A percentile compares a stretch with the other conserved stretches of the same genome.
Conservation (phyloP, 257 asterid species). For the Nicotiana otophora region DNA sequence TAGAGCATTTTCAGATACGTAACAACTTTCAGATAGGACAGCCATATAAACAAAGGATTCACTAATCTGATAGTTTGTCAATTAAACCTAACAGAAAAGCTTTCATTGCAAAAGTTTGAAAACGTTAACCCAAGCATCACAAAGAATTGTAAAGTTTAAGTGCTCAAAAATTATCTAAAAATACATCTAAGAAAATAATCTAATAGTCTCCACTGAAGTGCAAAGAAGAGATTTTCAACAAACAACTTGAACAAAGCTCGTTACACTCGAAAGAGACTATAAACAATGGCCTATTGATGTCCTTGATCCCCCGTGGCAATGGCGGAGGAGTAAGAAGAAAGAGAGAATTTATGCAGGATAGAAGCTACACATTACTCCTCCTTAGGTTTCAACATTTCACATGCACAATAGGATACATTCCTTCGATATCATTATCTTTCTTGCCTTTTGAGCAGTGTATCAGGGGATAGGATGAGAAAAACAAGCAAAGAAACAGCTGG, state of each 20-base stretch:
- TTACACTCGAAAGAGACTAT: neutral
- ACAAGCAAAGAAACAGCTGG: neutral
- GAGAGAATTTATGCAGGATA: neutral
- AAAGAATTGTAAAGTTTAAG: neutral
- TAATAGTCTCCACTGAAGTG: neutral
- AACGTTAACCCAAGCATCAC: neutral
- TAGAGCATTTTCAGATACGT: too few relatives aligned
- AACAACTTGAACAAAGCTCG: neutral
- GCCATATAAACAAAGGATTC: neutral
- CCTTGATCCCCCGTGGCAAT: conserved; percentile 83
- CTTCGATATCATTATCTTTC: neutral
- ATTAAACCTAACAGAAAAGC: neutral
- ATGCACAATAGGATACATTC: neutral
- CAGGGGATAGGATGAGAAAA: neutral
- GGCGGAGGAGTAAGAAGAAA: conserved; percentile 43
- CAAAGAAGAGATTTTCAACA: neutral
- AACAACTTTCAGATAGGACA: neutral
- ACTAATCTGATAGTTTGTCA: too few relatives aligned
- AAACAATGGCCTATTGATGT: conserved; percentile 35
- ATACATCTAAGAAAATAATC: neutral
- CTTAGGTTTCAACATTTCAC: neutral
- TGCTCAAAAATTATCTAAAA: neutral
- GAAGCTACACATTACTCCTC: neutral
- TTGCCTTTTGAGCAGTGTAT: neutral
- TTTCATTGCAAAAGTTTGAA: neutral